Evolutionary conservation across 2,329 filamentous ascomycete species (phyloP).

Genomic region (Aspergillus latus): DNA sequence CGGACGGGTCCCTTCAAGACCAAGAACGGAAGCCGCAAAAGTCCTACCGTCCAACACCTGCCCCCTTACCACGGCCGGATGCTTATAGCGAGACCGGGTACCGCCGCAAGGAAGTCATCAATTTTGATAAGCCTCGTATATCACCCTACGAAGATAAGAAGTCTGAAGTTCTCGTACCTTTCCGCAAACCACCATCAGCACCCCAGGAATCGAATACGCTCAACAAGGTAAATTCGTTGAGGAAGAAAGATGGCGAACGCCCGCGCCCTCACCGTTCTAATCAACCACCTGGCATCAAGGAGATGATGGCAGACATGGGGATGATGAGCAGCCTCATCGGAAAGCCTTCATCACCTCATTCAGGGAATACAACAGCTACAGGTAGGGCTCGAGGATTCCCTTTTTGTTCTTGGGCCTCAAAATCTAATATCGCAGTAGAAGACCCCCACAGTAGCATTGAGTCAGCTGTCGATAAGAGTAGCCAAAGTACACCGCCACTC

Average conservation of each 20-base stretch:
- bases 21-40: conserved; percentile 60
- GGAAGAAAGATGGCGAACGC: conserved; percentile 59
- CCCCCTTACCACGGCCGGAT: conserved; percentile 43
- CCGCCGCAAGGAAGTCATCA: conserved; percentile 66
- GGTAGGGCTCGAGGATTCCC: conserved; percentile 11
- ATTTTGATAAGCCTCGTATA: conserved; percentile 83
- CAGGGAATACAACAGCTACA: conserved; percentile 9
- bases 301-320: conserved; percentile 65
- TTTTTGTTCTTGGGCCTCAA: background rate
- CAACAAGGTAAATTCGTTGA: conserved; percentile 87
- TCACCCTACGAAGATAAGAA: conserved; percentile 87
- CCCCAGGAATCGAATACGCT: conserved; percentile 82
- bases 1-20: conserved; percentile 52
- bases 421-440: conserved; percentile 20
- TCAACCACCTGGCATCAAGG: conserved; percentile 63
- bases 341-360: conserved; percentile 42
- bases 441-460: conserved; percentile 24
- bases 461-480: conserved; percentile 25
- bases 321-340: conserved; percentile 50
- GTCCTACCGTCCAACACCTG: conserved; percentile 51
- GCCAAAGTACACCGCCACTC: conserved; percentile 27
- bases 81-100: conserved; percentile 43
- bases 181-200: conserved; percentile 80
- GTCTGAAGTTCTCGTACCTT: conserved; percentile 70
- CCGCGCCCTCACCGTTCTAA: conserved; percentile 34